Evolutionary conservation across 2,329 filamentous ascomycete species (phyloP).

Genomic region (Colletotrichum ledebouriae): DNA sequence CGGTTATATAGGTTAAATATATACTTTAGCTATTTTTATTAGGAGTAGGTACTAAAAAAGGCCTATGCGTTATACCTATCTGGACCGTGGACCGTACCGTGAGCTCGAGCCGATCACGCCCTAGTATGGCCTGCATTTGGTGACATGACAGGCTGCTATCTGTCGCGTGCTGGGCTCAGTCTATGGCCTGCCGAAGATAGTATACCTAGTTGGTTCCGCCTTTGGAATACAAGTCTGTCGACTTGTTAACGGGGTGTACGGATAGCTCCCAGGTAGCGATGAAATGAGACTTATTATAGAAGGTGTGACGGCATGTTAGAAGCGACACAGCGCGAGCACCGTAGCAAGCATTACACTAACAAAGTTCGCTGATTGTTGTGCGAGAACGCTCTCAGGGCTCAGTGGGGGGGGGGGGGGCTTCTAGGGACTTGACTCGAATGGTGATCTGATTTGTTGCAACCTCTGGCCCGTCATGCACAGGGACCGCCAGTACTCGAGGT

Average conservation of each 20-base stretch:
- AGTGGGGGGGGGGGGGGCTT: constrained; percentile 28
- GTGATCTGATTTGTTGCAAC: constrained; percentile 18
- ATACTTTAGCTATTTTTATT: no score
- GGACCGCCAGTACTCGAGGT: no score
- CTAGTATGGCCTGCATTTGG: no score
- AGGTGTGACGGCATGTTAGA: background rate
- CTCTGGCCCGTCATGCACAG: background rate
- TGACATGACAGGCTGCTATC: no score
- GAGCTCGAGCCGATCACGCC: no score
- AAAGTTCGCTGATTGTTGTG: constrained; percentile 16
- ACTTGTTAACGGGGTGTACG: background rate
- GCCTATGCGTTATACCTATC: no score
- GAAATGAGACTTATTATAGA: background rate
- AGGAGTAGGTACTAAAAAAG: no score
- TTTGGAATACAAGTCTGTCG: background rate
- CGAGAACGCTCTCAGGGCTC: background rate
- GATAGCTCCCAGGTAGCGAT: background rate
- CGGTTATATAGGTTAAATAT: no score
- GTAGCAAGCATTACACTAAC: no score
- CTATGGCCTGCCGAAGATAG: no score
- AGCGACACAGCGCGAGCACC: background rate
- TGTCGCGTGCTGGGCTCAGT: no score
- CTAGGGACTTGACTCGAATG: constrained; percentile 38
- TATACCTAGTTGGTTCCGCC: background rate
- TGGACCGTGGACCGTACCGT: no score